Evolutionary conservation across 768 basidiomycete genomes (phyloP).

Genomic region (Suillus alpinus): DNA sequence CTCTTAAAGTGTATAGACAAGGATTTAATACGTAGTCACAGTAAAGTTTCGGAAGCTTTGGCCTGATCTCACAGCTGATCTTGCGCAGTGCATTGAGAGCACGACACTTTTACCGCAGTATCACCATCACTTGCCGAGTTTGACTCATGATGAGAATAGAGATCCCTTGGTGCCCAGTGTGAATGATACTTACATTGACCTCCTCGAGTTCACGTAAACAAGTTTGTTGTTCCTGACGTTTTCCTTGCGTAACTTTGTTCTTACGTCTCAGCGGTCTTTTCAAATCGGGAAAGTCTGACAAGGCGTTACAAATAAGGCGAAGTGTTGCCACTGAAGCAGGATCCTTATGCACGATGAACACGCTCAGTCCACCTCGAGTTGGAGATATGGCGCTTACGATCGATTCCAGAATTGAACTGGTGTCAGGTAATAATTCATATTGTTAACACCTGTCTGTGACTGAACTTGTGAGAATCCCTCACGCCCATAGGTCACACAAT

Average conservation of each 20-base stretch:
- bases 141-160: neutral
- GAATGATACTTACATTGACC: neutral
- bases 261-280: neutral
- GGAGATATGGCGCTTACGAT: slow-evolving; percentile 26
- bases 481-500: slow-evolving; percentile 46
- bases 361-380: neutral
- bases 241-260: neutral
- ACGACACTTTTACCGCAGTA: neutral
- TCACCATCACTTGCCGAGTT: neutral
- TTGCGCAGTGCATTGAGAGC: neutral
- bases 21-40: slow-evolving; percentile 27
- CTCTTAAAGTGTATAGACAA: slow-evolving; percentile 41
- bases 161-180: too few relatives aligned
- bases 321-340: neutral
- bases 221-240: neutral
- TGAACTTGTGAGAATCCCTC: slow-evolving; percentile 3
- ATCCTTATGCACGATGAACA: neutral
- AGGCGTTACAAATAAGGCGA: neutral
- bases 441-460: neutral
- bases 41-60: neutral
- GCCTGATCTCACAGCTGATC: neutral
- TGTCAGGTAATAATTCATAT: slow-evolving; percentile 32
- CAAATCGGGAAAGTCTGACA: neutral
- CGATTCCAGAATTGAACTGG: slow-evolving; percentile 29
- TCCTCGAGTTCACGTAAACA: neutral